Evolutionary conservation across 306 rosid genomes (phyloP).

Genomic region (Mucuna pruriens): DNA sequence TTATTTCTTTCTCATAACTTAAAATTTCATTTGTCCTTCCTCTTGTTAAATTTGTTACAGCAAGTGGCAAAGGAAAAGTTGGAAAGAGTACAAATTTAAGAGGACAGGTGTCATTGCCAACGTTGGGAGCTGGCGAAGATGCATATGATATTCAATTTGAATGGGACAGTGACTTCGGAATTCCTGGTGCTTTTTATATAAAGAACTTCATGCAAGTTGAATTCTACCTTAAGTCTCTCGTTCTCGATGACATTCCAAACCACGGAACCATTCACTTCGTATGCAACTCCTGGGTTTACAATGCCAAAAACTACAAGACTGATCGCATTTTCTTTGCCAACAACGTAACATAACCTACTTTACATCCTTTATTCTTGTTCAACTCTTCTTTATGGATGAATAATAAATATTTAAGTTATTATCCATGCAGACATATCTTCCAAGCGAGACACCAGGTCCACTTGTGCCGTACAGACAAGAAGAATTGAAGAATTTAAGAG

Average conservation of each 20-base stretch:
- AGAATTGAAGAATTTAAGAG: slow-evolving; percentile 66
- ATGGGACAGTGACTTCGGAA: slow-evolving; percentile 51
- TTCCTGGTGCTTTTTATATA: slow-evolving; percentile 67
- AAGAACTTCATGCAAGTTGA: slow-evolving; percentile 56
- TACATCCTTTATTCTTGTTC: too few species aligned
- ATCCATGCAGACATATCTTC: slow-evolving; percentile 70
- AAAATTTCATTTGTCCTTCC: too few species aligned
- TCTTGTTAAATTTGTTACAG: slow-evolving; percentile 28
- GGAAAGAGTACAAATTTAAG: slow-evolving; percentile 56
- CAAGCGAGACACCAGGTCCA: slow-evolving; percentile 57
- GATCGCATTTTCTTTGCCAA: slow-evolving; percentile 69
- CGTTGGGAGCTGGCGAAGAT: slow-evolving; percentile 46
- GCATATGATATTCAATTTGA: slow-evolving; percentile 53
- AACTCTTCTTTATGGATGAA: too few species aligned
- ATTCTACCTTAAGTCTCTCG: slow-evolving; percentile 56
- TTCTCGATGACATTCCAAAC: slow-evolving; percentile 64
- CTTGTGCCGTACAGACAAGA: slow-evolving; percentile 61
- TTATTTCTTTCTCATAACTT: not conserved
- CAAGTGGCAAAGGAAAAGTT: slow-evolving; percentile 47
- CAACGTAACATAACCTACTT: too few species aligned
- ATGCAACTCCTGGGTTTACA: slow-evolving; percentile 82
- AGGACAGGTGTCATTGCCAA: slow-evolving; percentile 41
- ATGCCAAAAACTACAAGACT: slow-evolving; percentile 42
- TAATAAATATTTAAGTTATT: too few species aligned
- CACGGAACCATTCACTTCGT: slow-evolving; percentile 57